Evolutionary conservation across 176 grass and related monocot species (phyloP).

Genomic region (Tillandsia fasciculata): DNA sequence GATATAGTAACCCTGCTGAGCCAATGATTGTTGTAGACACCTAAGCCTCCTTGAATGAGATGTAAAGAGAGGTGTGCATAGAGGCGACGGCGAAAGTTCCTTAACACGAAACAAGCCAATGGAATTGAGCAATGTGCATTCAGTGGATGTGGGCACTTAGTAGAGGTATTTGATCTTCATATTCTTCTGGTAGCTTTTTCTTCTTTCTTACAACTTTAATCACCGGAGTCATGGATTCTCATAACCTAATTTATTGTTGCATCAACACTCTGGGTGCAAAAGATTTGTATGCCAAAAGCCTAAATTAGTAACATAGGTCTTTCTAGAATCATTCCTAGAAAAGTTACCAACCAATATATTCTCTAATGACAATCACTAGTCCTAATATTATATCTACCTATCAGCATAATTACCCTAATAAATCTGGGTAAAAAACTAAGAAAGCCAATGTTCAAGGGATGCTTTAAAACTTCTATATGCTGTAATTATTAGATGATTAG

Average conservation of each 20-base stretch:
- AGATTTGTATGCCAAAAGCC: slow-evolving; percentile 18
- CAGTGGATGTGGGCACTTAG: too few species aligned
- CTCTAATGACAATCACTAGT: slow-evolving; percentile 11
- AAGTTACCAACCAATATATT: slow-evolving; percentile 1
- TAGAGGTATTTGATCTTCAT: too few species aligned
- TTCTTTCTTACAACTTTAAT: not conserved
- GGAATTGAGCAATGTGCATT: too few species aligned
- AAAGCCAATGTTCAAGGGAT: not conserved
- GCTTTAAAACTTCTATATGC: not conserved
- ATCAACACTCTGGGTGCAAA: not conserved
- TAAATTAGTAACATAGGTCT: slow-evolving; percentile 5
- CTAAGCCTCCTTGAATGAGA: too few species aligned
- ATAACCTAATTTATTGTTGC: not conserved
- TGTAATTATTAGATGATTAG: not conserved
- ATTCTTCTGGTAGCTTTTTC: too few species aligned
- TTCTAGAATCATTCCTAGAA: slow-evolving; percentile 7
- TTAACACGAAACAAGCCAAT: too few species aligned
- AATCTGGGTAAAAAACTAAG: slow-evolving; percentile 11
- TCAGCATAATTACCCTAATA: slow-evolving; percentile 1
- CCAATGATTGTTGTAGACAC: too few species aligned
- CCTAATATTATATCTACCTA: not conserved
- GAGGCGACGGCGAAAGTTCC: too few species aligned
- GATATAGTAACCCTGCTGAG: too few species aligned
- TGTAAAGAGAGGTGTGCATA: too few species aligned
- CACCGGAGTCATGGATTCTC: not conserved